Base-by-base conservation (phyloP, 352 stramenopile species). In the Globisporangium irregulare region DNA sequence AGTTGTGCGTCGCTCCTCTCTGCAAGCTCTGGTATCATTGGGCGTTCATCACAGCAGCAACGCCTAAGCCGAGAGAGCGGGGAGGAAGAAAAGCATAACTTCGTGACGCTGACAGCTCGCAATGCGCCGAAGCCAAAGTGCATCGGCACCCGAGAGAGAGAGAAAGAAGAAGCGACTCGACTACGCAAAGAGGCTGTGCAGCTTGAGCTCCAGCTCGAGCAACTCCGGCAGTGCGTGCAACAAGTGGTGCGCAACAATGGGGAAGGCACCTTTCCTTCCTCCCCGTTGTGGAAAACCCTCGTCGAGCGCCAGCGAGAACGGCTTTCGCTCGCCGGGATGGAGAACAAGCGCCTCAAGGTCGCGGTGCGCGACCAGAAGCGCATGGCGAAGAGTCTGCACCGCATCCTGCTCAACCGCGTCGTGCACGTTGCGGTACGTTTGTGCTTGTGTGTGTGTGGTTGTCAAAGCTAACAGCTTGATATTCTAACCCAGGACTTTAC, bases 381-480 rank as follows among this genome's bases (percentile, higher is more conserved):
- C 10, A 62, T 68, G 36, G 53, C 53, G 9, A 62, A 46, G 36
- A 62, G 24, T 12, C 63, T 68, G 18, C 36, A 68, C 20, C 53
- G 32, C 9, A 57, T 68, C 27, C 53, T 68, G 27, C 20, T 59
- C 20, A 46, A 46, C 9, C 46, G 61, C 3, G 32, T 51, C 10
- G 48, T 36, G 0, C 55, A 12, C 3, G 38, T 24, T n/a, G 6
- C 50, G n/a, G 20, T 50, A 27, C 53, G 53, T 56, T 15, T 57
- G 3, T n/a, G 41, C 32, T 36, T 48, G 12, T 20, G 41, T n/a
- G 4, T 48, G 41, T n/a, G 4, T 48, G 14, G 20, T 8, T 48
- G 41, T 15, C 41, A 18, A 9, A 3, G 41, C 2, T 48, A 8
- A 8, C 41, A n/a, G 5, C 14, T 48, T n/a, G 4, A 4, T 48